phyloP scores from a whole-genome alignment of 2,329 filamentous ascomycete genomes.

The Fusarium pilosicola region DNA sequence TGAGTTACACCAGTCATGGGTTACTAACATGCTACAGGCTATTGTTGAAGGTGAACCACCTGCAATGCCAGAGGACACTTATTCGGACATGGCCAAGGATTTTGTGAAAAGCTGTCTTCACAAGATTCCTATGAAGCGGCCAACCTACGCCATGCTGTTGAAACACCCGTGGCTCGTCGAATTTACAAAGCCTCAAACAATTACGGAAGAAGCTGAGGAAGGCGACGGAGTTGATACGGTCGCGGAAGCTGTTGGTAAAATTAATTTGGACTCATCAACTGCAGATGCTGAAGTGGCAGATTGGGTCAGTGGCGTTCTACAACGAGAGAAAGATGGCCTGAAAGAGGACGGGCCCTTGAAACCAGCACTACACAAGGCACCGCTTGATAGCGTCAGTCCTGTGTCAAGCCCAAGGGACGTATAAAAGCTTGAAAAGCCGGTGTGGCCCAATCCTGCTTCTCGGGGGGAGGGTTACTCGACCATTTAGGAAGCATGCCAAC shows the following conservation, averaged over 20 bases:
- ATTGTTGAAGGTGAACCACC: conserved; percentile 98
- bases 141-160: conserved; percentile 90
- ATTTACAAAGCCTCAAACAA: conserved; percentile 79
- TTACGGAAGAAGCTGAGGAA: conserved; percentile 75
- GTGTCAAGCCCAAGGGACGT: conserved; percentile 51
- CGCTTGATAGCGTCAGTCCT: conserved; percentile 77
- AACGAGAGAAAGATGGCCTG: conserved; percentile 62
- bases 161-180: conserved; percentile 87
- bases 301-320: conserved; percentile 82
- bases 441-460: neutral
- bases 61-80: conserved; percentile 80
- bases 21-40: conserved; percentile 67
- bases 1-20: neutral
- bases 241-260: conserved; percentile 56
- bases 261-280: conserved; percentile 53
- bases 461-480: neutral
- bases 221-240: conserved; percentile 59
- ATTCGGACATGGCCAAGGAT: conserved; percentile 80
- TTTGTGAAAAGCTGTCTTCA: conserved; percentile 92
- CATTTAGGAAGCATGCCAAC: conserved; percentile 26
- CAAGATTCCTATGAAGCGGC: conserved; percentile 90
- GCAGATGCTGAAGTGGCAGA: conserved; percentile 84
- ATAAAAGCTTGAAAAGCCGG: conserved; percentile 10
- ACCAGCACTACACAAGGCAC: conserved; percentile 88
- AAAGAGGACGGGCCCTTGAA: conserved; percentile 63